phyloP scores from a whole-genome alignment of 164 flowering plant genomes.

The Chimonanthus praecox region DNA sequence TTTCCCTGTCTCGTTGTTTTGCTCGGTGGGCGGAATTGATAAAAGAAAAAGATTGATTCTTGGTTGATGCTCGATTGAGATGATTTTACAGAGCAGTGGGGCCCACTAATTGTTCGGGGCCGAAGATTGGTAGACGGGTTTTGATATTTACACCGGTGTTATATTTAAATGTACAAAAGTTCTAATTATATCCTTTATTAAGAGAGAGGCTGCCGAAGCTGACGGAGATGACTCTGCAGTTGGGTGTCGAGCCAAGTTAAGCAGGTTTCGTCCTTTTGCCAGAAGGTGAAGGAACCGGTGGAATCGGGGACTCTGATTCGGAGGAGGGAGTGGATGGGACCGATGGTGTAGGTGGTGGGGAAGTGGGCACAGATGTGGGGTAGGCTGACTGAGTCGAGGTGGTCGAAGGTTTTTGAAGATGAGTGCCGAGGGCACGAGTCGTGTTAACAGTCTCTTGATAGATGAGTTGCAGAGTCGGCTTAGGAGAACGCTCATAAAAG shows the following conservation, averaged over 20 bases:
- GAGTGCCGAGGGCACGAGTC: conserved; percentile 15
- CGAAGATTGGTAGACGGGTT: too few species aligned
- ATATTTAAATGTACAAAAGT: too few species aligned
- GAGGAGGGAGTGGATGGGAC: conserved; percentile 26
- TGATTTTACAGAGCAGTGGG: too few species aligned
- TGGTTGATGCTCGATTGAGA: too few species aligned
- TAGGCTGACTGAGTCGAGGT: conserved; percentile 23
- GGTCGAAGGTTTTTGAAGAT: conserved; percentile 32
- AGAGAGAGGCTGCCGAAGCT: conserved; percentile 43
- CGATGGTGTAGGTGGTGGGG: conserved; percentile 20
- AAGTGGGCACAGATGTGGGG: conserved; percentile 14
- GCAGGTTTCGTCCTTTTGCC: conserved; percentile 40
- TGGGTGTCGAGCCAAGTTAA: conserved; percentile 46
- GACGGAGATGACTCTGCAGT: conserved; percentile 41
- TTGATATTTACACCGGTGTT: too few species aligned
- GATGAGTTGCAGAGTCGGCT: conserved; percentile 9
- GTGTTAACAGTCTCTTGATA: conserved; percentile 6
- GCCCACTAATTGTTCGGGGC: too few species aligned
- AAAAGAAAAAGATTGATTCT: too few species aligned
- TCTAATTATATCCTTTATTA: too few species aligned
- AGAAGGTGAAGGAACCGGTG: conserved; percentile 3
- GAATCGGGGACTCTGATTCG: background rate
- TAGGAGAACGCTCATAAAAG: background rate
- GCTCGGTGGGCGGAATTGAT: too few species aligned
- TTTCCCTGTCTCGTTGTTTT: too few species aligned